Evolutionary conservation across 2,329 filamentous ascomycete species (phyloP).

Genomic region (Mycogone perniciosa): DNA sequence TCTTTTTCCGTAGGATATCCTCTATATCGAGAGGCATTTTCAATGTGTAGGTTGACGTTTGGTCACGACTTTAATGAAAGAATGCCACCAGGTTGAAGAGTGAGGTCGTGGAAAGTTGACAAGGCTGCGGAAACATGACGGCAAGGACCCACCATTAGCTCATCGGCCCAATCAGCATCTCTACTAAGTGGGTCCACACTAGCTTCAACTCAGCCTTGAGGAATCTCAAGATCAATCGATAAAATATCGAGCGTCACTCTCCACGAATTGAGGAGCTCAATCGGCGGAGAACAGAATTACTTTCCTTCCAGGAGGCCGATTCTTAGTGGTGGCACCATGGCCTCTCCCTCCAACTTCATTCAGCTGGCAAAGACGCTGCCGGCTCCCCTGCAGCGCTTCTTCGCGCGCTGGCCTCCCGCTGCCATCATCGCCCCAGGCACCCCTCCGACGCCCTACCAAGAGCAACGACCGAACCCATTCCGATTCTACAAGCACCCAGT

Average conservation of each 20-base stretch:
- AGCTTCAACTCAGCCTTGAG: slow-evolving; percentile 15
- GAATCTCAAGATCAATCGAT: slow-evolving; percentile 3
- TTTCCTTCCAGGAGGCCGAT: slow-evolving; percentile 3
- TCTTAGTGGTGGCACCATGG: slow-evolving; percentile 20
- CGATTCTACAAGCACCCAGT: slow-evolving; percentile 67
- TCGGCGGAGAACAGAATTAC: not conserved
- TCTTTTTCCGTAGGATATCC: slow-evolving; percentile 78
- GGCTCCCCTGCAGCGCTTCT: slow-evolving; percentile 72
- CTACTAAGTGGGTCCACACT: not conserved
- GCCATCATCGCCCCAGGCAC: slow-evolving; percentile 46
- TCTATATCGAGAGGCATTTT: slow-evolving; percentile 64
- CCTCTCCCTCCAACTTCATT: slow-evolving; percentile 36
- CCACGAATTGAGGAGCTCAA: not conserved
- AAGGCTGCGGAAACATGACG: slow-evolving; percentile 12
- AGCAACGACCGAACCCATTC: slow-evolving; percentile 70
- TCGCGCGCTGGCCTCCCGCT: slow-evolving; percentile 79
- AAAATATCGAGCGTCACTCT: slow-evolving; percentile 4
- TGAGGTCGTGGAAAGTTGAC: not conserved
- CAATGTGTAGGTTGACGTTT: not conserved
- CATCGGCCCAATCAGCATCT: not conserved
- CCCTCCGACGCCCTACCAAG: slow-evolving; percentile 45
- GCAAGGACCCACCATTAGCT: not conserved
- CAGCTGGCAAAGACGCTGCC: slow-evolving; percentile 68
- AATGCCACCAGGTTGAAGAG: not conserved
- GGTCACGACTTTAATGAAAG: not conserved